These are phyloP conservation scores for Scheffersomyces coipomensis DNA, from an alignment of 805 yeast species.

Conservation along the genomic window DNA sequence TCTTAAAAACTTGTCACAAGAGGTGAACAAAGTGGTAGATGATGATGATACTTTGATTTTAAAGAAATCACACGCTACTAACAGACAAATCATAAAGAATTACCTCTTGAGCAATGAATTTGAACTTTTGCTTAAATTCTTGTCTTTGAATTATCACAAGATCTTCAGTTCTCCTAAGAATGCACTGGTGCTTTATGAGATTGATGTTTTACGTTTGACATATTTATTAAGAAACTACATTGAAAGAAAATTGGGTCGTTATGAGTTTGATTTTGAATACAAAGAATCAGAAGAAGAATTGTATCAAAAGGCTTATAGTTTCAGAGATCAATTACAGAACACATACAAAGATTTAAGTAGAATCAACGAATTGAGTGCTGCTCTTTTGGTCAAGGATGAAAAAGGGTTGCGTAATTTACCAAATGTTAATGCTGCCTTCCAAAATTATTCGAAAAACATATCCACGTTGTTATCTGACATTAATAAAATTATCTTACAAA, in stretches of 20 bases:
- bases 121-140: constrained; percentile 18
- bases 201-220: constrained; percentile 23
- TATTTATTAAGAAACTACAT: constrained; percentile 19
- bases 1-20: constrained; percentile 19
- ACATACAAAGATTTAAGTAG: constrained; percentile 10
- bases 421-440: constrained; percentile 15
- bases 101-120: constrained; percentile 21
- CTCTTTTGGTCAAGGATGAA: constrained; percentile 19
- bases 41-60: constrained; percentile 10
- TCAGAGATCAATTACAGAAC: constrained; percentile 15
- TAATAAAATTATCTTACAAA: constrained; percentile 21
- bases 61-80: constrained; percentile 19
- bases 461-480: constrained; percentile 17
- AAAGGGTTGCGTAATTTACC: constrained; percentile 20
- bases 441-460: constrained; percentile 17
- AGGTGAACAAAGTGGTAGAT: constrained; percentile 5
- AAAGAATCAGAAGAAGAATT: constrained; percentile 9
- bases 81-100: constrained; percentile 22
- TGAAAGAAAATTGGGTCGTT: constrained; percentile 12
- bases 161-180: constrained; percentile 11
- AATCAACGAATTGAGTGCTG: constrained; percentile 19
- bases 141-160: constrained; percentile 16
- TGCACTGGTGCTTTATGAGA: constrained; percentile 19
- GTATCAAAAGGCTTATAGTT: constrained; percentile 16
- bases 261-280: constrained; percentile 11